Conservation (phyloP, 202 grass and related monocot species). For the Bolboschoenoplectus hybrid region DNA sequence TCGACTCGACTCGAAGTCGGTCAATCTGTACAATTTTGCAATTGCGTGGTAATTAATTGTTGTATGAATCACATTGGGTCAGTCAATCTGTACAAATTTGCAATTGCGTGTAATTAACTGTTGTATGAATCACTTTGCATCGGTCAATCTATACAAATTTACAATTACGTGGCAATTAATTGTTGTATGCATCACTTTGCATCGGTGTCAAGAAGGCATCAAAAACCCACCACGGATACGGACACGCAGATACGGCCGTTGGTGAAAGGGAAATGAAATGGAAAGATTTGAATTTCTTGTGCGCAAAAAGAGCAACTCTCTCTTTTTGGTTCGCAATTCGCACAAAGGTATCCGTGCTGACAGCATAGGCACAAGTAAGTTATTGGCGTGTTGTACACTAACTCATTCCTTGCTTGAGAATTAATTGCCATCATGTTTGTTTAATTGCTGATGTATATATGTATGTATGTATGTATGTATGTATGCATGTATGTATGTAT, state of each 20-base stretch:
- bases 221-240: constrained; percentile 3
- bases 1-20: neutral
- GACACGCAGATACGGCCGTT: constrained; percentile 28
- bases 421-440: neutral
- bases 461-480: no score
- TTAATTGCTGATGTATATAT: neutral
- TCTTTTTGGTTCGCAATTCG: neutral
- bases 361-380: constrained; percentile 5
- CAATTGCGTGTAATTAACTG: neutral
- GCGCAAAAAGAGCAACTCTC: neutral
- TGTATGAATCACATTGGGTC: neutral
- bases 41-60: constrained; percentile 16
- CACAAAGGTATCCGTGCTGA: constrained; percentile 17
- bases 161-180: neutral
- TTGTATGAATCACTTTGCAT: no score
- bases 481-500: no score
- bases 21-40: neutral
- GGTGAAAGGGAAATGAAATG: constrained; percentile 30
- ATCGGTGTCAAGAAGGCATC: constrained; percentile 8
- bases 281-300: neutral
- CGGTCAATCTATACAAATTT: neutral
- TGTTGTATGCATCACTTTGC: constrained; percentile 5
- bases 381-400: neutral
- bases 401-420: neutral
- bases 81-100: neutral